Evolutionary conservation across 2,329 filamentous ascomycete genomes (phyloP), one percentile per base, ranked within the genome.

Genomic region (Fusarium xyrophilum): DNA sequence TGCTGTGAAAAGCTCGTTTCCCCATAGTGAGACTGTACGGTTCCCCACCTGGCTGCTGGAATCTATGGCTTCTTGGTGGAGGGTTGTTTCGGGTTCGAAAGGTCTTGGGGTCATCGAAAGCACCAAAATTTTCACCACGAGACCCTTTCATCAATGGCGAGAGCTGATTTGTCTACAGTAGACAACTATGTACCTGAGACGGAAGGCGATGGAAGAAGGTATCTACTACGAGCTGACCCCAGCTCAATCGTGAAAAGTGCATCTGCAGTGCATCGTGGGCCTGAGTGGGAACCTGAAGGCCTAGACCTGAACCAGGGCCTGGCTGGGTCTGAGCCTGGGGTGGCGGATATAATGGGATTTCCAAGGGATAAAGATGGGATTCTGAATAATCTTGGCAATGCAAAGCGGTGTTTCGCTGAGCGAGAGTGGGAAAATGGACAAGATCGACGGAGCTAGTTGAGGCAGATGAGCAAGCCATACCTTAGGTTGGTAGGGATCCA

Each of bases 361-460:
- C 43, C 35, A 52, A 58, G 44, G 50, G 40, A 55, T 35, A 33
- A 60, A 59, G 38, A 69, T 70, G 68, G 67, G 67, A 69, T 67
- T 70, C 55, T 66, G 57, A 55, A 21, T 17, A 23, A 25, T n/a
- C 60, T 63, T 63, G 58, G 51, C 52, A 40, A 25, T 43, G 42
- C 17, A 60, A 52, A 60, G 28, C 33, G 46, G 32, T 63, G 38
- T 42, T 64, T 47, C 25, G 38, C 33, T 63, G 40, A 63, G 60
- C 21, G 39, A 67, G 57, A 54, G 54, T 50, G 42, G 55, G 59
- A 43, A 54, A 53, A 63, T 28, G 35, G 60, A 46, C 35, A 35
- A 27, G 67, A 69, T 69, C 67, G 67, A 65, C 68, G 30, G 52
- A 43, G 40, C 65, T 71, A 70, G 36, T 19, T 19, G 50, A 33